Base-by-base conservation (phyloP, 495 filamentous ascomycete genomes). In the Rhypophila decipiens region DNA sequence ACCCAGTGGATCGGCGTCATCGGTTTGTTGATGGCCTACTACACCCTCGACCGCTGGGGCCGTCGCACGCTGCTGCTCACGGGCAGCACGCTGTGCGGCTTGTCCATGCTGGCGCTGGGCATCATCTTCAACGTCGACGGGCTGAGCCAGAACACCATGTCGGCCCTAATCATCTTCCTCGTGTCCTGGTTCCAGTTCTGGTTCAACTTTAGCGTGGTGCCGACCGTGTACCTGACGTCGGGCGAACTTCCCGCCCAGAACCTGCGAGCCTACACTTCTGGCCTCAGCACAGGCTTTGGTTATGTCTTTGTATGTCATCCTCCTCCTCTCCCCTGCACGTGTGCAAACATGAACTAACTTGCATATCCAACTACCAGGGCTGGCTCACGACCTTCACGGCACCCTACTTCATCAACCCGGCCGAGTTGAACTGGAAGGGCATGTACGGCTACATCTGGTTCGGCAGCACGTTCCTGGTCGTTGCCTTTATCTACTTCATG, bases 381-480 rank as follows among this genome's bases (percentile, higher is more conserved):
- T 75, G 75, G 72, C 55, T 78, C 13, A 67, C 67, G 5, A 72
- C 69, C 17, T 75, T 78, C 42, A 76, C 74, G 1, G 72, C 73
- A 4, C 68, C 76, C 11, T 78, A 79, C 50, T 78, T 80, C 53
- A 79, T 80, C 46, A 79, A 79, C 50, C 76, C 76, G 0, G 64
- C 62, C 31, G 65, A 68, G 21, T 48, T 79, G 19, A 54, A 55
- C 27, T 69, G 66, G 67, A 61, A 62, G 10, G 59, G 66, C 0
- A 69, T 67, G 52, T 73, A 73, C 44, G 68, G 67, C 53, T 66
- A 66, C 39, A 67, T 69, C 18, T 73, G 68, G 70, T 65, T 66
- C 31, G 59, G 49, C 5, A 57, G 57, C 0, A 67, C 63, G 38
- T n/a, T 62, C 21, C 42, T 65, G 31, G 24, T 44, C 11, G 27